Evolutionary conservation across 208 protist genomes (phyloP), one percentile per base, ranked within the genome.

Genomic region (Leishmania martiniquensis): DNA sequence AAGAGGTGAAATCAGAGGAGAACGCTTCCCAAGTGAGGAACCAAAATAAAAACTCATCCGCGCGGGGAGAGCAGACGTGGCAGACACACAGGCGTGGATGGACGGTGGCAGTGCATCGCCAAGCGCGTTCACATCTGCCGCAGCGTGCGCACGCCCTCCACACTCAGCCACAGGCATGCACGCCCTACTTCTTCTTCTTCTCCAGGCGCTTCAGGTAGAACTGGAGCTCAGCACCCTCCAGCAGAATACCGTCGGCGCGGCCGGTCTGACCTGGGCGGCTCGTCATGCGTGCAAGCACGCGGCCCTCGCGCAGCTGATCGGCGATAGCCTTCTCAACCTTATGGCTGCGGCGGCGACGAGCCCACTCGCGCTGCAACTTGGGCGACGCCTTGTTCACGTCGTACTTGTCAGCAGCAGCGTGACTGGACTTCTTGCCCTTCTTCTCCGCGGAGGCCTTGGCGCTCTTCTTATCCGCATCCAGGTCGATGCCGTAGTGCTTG

Each of bases 181-280:
- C 66, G 52, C 60, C 71, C 73, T 94, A 90, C 87, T 94, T 95
- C 95, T 99, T 99, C 95, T 99, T 99, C 93, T 99, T 98, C 77
- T 97, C 88, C 73, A 99, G 91, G 90, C 99, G 99, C 90, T 97
- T 98, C 77, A 96, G 73, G 97, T 99, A 99, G 99, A 99, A 99
- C 79, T 99, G 94, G 47, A 99, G 95, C 92, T 99, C 99, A 44
- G 98, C 94, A 79, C 99, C 99, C 92, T 99, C 99, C 45, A 99
- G 97, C 85, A 99, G 91, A 86, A 99, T 99, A 82, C 99, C 99
- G 85, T 99, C 99, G 85, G 92, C 93, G 76, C 97, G 93, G 76
- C 99, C 99, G 79, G 89, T 95, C 95, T 99, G 99, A 66, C 99
- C 99, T 29, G 99, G 99, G 84, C 99, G 95, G 80, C 98, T 99